phyloP scores from a whole-genome alignment of 148 eudicot genomes.

The Arbutus unedo region DNA sequence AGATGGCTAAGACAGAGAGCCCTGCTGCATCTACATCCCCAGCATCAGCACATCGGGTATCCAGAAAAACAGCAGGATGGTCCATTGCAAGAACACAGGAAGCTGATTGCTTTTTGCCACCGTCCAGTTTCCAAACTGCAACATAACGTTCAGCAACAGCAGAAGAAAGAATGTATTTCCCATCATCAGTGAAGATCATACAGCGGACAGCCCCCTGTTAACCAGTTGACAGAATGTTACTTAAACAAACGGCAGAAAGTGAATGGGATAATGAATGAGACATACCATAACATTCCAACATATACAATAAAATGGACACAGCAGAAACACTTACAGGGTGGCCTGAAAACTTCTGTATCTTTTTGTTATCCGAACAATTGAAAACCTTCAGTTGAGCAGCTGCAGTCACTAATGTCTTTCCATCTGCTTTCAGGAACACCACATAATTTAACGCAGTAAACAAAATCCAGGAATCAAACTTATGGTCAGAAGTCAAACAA shows the following conservation, averaged over 20 bases:
- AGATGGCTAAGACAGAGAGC: conserved; percentile 68
- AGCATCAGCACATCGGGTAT: conserved; percentile 38
- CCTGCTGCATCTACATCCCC: conserved; percentile 46
- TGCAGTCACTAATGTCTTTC: conserved; percentile 78
- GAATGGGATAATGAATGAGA: neutral
- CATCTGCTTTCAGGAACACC: conserved; percentile 46
- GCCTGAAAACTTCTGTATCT: conserved; percentile 90
- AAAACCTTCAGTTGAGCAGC: conserved; percentile 85
- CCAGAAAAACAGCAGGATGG: conserved; percentile 82
- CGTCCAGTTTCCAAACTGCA: conserved; percentile 80
- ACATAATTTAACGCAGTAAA: conserved; percentile 10
- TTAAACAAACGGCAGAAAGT: neutral
- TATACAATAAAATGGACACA: neutral
- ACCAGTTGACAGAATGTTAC: conserved; percentile 11
- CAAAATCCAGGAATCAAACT: neutral
- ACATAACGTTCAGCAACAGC: conserved; percentile 81
- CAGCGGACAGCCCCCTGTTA: conserved; percentile 74
- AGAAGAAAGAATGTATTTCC: conserved; percentile 73
- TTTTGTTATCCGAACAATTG: conserved; percentile 53
- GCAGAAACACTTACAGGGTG: conserved; percentile 69
- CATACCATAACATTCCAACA: neutral
- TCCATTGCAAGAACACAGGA: conserved; percentile 85
- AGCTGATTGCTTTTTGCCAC: conserved; percentile 75
- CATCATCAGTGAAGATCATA: conserved; percentile 77
- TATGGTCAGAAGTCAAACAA: neutral